Base-by-base conservation (phyloP, 2,329 filamentous ascomycete species). In the Pochonia chlamydosporia region DNA sequence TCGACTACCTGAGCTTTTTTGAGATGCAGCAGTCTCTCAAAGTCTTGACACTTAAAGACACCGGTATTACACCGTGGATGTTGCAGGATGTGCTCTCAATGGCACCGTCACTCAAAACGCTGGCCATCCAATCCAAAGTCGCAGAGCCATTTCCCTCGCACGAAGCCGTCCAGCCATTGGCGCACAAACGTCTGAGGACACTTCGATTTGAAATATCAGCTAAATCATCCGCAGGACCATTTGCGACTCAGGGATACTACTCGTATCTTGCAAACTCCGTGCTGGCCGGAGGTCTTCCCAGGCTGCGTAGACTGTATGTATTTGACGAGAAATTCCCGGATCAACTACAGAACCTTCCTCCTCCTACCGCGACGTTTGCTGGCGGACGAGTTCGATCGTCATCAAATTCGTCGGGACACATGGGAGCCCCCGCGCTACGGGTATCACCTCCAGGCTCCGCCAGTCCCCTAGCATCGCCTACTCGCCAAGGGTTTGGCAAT, bases 201-300 rank as follows among this genome's bases (percentile, higher is more conserved):
- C 71, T 97, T 13, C 85, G 92, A 56, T 96, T 84, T 62, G 92
- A 96, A 66, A 87, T 97, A 61, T 85, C 81, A 10, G 76, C 81
- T 3, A 72, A 72, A 9, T 68, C 79, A 0, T 64, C 72, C 4
- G 70, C 79, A 1, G 79, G 81, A 20, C 74, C 82, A 10, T 85
- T 81, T 50, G 68, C 73, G 8, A 76, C 76, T 1, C 66, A 72
- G 9, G 77, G 76, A 16, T 95, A 96, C 69, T 95, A 96, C 66
- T 79, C 81, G 51, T 96, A 96, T 65, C 79, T 97, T 18, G 84
- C 89, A 23, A 79, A 79, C n/a, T 95, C 89, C 0, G 79, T 97
- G 26, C 80, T 93, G 50, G 78, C 82, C 14, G 85, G 85, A 52
- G 79, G 81, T 7, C 75, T 97, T 7, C 89, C 90, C 1, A 79